A percentile compares a stretch with the other conserved stretches of the same genome.
phyloP scores from a whole-genome alignment of 1,139 yeast genomes.

The Kurtzmaniella quercitrusa region DNA sequence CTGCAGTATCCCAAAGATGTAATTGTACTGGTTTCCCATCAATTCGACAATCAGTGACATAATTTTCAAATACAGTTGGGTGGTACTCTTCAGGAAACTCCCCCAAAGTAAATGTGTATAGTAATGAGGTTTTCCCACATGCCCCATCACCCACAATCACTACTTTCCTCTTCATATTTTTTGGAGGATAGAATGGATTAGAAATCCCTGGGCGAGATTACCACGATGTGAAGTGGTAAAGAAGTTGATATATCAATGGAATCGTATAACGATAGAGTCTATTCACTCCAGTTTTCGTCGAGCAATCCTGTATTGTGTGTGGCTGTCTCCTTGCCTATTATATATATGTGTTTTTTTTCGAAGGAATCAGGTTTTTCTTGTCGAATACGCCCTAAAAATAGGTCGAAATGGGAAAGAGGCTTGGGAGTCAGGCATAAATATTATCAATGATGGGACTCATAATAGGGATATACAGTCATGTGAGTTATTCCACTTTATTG shows the following conservation, averaged over 20 bases:
- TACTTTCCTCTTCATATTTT: constrained; percentile 58
- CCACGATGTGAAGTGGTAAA: too few relatives aligned
- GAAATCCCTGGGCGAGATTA: too few relatives aligned
- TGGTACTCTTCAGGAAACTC: constrained; percentile 82
- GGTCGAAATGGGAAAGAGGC: not conserved
- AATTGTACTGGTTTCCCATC: constrained; percentile 88
- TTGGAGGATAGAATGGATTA: not conserved
- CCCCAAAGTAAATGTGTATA: constrained; percentile 89
- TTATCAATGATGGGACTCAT: too few relatives aligned
- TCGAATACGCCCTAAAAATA: not conserved
- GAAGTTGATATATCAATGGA: too few relatives aligned
- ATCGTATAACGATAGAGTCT: constrained; percentile 1
- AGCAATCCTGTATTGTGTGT: not conserved
- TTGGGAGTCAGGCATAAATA: too few relatives aligned
- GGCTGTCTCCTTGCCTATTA: not conserved
- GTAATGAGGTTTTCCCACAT: constrained; percentile 86
- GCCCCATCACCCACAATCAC: constrained; percentile 97
- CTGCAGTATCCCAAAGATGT: constrained; percentile 96
- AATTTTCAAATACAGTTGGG: constrained; percentile 94
- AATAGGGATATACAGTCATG: too few relatives aligned
- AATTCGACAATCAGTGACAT: constrained; percentile 87
- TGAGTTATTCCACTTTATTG: too few relatives aligned
- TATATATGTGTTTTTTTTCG: not conserved
- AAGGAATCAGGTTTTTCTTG: not conserved
- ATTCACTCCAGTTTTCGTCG: not conserved